phyloP scores from a whole-genome alignment of 371 early-diverging fungal species.

The Mucor piriformis region DNA sequence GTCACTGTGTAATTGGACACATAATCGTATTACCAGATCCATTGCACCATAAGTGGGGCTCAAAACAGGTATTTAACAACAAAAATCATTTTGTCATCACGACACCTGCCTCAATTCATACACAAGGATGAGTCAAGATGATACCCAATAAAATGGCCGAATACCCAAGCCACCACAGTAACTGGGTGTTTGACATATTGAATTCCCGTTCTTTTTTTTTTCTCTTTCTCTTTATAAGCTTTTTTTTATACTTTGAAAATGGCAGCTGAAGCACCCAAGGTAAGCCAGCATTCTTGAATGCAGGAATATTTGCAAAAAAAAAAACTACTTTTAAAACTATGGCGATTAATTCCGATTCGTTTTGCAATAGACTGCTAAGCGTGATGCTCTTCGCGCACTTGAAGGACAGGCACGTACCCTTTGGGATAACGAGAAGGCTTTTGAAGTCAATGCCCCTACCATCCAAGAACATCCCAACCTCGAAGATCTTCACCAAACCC shows the following conservation, averaged over 20 bases:
- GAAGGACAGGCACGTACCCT: conserved; percentile 78
- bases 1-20: too few relatives aligned
- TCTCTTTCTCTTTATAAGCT: conserved; percentile 13
- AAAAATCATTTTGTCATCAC: too few relatives aligned
- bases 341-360: neutral
- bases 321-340: neutral
- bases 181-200: neutral
- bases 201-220: conserved; percentile 17
- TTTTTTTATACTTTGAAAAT: conserved; percentile 7
- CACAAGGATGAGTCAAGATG: conserved; percentile 19
- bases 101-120: neutral
- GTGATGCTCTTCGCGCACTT: conserved; percentile 79
- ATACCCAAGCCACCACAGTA: conserved; percentile 16
- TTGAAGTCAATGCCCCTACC: conserved; percentile 89
- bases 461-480: conserved; percentile 62
- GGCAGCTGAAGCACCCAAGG: conserved; percentile 39
- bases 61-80: too few relatives aligned
- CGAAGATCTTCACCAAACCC: conserved; percentile 60
- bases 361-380: conserved; percentile 69
- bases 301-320: neutral
- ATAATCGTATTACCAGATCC: too few relatives aligned
- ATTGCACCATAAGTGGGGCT: too few relatives aligned
- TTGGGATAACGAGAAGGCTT: conserved; percentile 82
- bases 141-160: conserved; percentile 2
- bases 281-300: conserved; percentile 3